Evolutionary conservation across 768 basidiomycete species (phyloP).

Genomic region (Amanita pallidorosea): DNA sequence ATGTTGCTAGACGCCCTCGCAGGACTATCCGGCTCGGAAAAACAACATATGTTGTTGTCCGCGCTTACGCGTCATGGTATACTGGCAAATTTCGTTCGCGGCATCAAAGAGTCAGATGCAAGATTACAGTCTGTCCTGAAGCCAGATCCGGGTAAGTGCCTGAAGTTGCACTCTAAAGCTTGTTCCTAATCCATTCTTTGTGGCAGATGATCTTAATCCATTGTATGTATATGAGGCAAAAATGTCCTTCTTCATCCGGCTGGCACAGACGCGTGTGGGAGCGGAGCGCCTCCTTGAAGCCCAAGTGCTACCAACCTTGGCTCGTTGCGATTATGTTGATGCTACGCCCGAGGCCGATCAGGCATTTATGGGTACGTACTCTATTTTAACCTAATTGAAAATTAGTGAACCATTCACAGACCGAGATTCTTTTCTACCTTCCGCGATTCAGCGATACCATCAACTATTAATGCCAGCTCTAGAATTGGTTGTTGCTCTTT

Average conservation of each 20-base stretch:
- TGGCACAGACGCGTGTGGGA: constrained; percentile 74
- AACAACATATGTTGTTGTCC: constrained; percentile 49
- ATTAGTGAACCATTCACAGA: constrained; percentile 30
- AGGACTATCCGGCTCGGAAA: constrained; percentile 59
- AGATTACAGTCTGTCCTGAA: constrained; percentile 68
- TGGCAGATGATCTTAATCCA: constrained; percentile 75
- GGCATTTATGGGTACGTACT: constrained; percentile 60
- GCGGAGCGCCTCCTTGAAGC: constrained; percentile 79
- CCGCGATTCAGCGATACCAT: constrained; percentile 82
- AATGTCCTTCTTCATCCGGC: constrained; percentile 78
- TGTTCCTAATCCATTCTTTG: neutral
- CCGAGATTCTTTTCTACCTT: constrained; percentile 78
- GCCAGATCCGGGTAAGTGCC: constrained; percentile 74
- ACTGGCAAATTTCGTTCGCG: constrained; percentile 69
- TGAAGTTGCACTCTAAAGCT: neutral
- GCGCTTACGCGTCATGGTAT: constrained; percentile 65
- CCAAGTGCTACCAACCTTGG: constrained; percentile 61
- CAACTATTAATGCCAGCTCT: constrained; percentile 82
- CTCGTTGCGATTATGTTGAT: constrained; percentile 82
- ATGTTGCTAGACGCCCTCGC: constrained; percentile 79
- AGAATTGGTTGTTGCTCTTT: constrained; percentile 67
- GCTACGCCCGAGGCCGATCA: constrained; percentile 77
- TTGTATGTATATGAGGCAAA: constrained; percentile 94
- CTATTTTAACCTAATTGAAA: neutral
- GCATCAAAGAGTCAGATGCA: constrained; percentile 74